Conservation (phyloP, 192 early-diverging fungal species). For the Funneliformis mosseae region DNA sequence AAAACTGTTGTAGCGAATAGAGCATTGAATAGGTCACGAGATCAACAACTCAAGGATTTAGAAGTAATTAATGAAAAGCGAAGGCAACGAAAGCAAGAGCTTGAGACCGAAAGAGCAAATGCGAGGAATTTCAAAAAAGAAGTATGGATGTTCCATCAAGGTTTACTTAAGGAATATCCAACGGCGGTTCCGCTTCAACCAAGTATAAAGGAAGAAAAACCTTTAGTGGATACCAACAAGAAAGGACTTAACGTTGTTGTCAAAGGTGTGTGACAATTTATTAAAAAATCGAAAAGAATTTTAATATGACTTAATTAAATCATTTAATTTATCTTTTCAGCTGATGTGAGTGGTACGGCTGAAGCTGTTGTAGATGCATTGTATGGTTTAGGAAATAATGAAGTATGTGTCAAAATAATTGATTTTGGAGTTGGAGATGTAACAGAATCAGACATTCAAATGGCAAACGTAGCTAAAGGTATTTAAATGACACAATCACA, state of each 20-base stretch:
- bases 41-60: conserved; percentile 63
- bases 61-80: conserved; percentile 81
- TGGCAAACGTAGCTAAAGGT: conserved; percentile 55
- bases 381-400: conserved; percentile 73
- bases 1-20: conserved; percentile 76
- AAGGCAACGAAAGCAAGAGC: conserved; percentile 51
- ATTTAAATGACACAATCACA: too few relatives aligned
- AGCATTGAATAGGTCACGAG: conserved; percentile 60
- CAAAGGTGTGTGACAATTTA: conserved; percentile 57
- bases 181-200: conserved; percentile 43
- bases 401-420: conserved; percentile 75
- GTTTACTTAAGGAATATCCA: conserved; percentile 57
- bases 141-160: conserved; percentile 69
- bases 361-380: conserved; percentile 85
- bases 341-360: conserved; percentile 91
- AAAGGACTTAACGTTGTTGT: conserved; percentile 64
- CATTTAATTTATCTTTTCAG: conserved; percentile 38
- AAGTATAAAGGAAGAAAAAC: conserved; percentile 40
- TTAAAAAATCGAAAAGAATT: background rate
- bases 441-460: conserved; percentile 82
- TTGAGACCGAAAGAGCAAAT: conserved; percentile 53
- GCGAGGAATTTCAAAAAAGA: conserved; percentile 59
- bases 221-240: conserved; percentile 43
- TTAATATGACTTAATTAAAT: conserved; percentile 18
- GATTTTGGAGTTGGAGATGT: conserved; percentile 83